A percentile compares a stretch with the other conserved stretches of the same genome.
Conservation (phyloP, 805 yeast species). For the Komagataella pseudopastoris region DNA sequence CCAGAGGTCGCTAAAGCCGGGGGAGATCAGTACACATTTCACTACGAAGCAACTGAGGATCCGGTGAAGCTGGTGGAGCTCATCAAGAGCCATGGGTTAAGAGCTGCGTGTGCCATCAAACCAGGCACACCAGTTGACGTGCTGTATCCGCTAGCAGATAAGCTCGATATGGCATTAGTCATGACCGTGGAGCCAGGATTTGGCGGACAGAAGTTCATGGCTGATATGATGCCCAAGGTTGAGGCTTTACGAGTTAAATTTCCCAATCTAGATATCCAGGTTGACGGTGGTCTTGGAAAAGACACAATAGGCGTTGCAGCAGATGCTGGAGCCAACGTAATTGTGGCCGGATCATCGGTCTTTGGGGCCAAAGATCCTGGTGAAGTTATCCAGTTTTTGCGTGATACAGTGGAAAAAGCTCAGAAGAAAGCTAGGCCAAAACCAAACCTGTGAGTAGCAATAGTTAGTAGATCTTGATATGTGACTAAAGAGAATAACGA, state of each 20-base stretch:
- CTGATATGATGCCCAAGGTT: constrained; percentile 94
- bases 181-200: constrained; percentile 99
- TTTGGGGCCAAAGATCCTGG: constrained; percentile 75
- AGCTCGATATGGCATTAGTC: constrained; percentile 85
- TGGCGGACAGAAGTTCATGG: constrained; percentile 96
- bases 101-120: constrained; percentile 88
- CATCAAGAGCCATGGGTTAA: constrained; percentile 73
- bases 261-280: constrained; percentile 81
- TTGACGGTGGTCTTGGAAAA: constrained; percentile 90
- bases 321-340: constrained; percentile 95
- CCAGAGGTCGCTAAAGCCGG: constrained; percentile 86
- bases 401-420: constrained; percentile 41
- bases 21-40: constrained; percentile 94
- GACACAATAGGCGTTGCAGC: constrained; percentile 82
- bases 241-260: constrained; percentile 54
- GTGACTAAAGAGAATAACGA: constrained; percentile 1
- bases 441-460: neutral
- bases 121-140: constrained; percentile 87
- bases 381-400: constrained; percentile 58
- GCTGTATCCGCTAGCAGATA: constrained; percentile 58
- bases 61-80: constrained; percentile 61
- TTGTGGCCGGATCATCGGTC: constrained; percentile 94
- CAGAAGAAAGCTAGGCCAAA: constrained; percentile 14
- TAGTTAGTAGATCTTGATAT: neutral
- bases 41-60: constrained; percentile 80